These are phyloP conservation scores for Trypanosoma melophagium DNA, from an alignment of 208 protist genomes.

Conservation along the genomic window DNA sequence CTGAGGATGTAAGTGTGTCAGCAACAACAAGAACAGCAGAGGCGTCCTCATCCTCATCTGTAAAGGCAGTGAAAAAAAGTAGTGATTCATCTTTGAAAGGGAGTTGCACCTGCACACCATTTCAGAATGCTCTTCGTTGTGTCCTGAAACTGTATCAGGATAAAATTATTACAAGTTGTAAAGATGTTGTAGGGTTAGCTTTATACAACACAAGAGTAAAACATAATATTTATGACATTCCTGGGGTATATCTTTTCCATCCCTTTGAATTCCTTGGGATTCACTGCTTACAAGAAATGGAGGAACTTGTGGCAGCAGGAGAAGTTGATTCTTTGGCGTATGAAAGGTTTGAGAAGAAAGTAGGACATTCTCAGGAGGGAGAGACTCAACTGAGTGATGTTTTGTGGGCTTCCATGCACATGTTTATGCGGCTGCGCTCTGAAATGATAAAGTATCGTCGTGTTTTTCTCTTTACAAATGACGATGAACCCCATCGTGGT, in stretches of 20 bases:
- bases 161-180: slow-evolving; percentile 53
- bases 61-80: background rate
- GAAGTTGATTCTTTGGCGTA: slow-evolving; percentile 30
- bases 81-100: background rate
- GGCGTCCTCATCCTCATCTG: too few species aligned
- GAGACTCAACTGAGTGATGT: slow-evolving; percentile 48
- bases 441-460: slow-evolving; percentile 43
- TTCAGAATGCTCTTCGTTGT: slow-evolving; percentile 45
- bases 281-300: slow-evolving; percentile 49
- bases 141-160: slow-evolving; percentile 57
- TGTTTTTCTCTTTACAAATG: slow-evolving; percentile 87
- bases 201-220: slow-evolving; percentile 65
- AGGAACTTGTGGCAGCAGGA: slow-evolving; percentile 54
- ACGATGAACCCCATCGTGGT: slow-evolving; percentile 62
- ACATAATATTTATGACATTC: slow-evolving; percentile 38
- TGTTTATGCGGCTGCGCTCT: slow-evolving; percentile 43
- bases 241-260: slow-evolving; percentile 69
- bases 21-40: too few species aligned
- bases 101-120: slow-evolving; percentile 24
- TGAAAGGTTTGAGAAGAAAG: slow-evolving; percentile 18
- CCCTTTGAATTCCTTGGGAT: slow-evolving; percentile 32
- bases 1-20: too few species aligned
- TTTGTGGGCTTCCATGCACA: slow-evolving; percentile 67
- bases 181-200: slow-evolving; percentile 67
- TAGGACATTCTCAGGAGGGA: slow-evolving; percentile 17